Conservation (phyloP, 139 green algal species). For the Trebouxia sp. region DNA sequence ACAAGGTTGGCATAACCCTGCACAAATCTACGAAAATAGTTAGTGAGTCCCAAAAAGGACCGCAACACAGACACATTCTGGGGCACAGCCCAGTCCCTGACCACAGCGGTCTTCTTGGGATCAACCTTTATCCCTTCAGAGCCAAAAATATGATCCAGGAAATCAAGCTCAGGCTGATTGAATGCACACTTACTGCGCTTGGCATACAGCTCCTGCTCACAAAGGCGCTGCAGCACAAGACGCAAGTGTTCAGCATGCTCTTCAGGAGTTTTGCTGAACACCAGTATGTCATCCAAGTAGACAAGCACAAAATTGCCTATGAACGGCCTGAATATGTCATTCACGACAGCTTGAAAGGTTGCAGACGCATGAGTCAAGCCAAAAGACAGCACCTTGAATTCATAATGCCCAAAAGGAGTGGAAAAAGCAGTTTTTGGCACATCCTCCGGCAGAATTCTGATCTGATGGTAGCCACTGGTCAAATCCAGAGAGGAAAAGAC, state of each 20-base stretch:
- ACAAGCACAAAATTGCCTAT: constrained; percentile 52
- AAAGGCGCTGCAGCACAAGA: constrained; percentile 37
- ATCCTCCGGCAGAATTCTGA: constrained; percentile 55
- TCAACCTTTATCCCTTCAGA: constrained; percentile 24
- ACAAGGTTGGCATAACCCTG: constrained; percentile 38
- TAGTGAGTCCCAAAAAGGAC: constrained; percentile 38
- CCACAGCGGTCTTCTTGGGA: constrained; percentile 43
- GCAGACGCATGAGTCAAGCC: constrained; percentile 59
- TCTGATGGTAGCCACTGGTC: background rate
- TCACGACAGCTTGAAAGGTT: constrained; percentile 64
- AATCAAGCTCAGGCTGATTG: constrained; percentile 28
- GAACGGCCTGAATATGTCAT: constrained; percentile 44
- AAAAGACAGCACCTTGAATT: constrained; percentile 55
- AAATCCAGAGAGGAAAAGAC: constrained; percentile 36
- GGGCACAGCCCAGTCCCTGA: constrained; percentile 38
- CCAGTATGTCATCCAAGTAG: constrained; percentile 73
- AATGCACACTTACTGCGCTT: constrained; percentile 40
- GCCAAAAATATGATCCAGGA: constrained; percentile 43
- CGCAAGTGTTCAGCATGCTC: constrained; percentile 56
- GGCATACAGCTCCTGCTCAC: constrained; percentile 35
- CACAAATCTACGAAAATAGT: constrained; percentile 53
- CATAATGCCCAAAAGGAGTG: constrained; percentile 50
- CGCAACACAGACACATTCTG: constrained; percentile 32
- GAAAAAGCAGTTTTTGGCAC: constrained; percentile 54
- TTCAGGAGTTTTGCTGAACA: constrained; percentile 48